Conservation (phyloP, 768 basidiomycete genomes). For the Mrakia frigida region DNA sequence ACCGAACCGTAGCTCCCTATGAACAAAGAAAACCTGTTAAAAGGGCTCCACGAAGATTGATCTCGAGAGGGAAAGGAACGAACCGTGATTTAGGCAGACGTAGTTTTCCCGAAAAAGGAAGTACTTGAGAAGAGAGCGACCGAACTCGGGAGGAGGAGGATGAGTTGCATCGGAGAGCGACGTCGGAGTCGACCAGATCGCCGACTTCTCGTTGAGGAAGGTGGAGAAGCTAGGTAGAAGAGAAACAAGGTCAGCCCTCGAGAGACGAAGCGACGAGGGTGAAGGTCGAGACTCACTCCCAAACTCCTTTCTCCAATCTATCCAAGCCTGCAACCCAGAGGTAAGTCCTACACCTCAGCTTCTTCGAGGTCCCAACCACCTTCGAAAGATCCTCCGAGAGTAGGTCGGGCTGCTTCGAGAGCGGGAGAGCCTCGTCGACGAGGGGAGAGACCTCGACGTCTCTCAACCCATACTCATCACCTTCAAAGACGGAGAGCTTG, state of each 20-base stretch:
- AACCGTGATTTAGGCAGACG: conserved; percentile 46
- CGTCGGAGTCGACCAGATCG: conserved; percentile 16
- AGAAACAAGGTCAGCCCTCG: not conserved
- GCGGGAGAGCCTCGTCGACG: not conserved
- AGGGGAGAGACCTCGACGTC: not conserved
- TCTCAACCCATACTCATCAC: conserved; percentile 11
- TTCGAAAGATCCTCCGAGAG: not conserved
- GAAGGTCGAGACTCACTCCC: conserved; percentile 23
- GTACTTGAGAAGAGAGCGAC: conserved; percentile 23
- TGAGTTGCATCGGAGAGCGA: not conserved
- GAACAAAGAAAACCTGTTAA: not conserved
- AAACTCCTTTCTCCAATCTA: not conserved
- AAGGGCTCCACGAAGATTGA: not conserved
- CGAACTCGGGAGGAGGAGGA: conserved; percentile 6
- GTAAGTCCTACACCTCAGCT: conserved; percentile 1
- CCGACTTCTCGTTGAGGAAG: conserved; percentile 18
- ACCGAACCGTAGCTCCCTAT: conserved; percentile 28
- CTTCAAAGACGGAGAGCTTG: conserved; percentile 21
- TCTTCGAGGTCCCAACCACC: not conserved
- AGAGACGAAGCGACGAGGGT: not conserved
- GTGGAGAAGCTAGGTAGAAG: not conserved
- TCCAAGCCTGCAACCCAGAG: conserved; percentile 15
- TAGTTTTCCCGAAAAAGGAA: conserved; percentile 29
- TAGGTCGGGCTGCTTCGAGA: not conserved
- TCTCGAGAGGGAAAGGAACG: not conserved